phyloP scores from a whole-genome alignment of 2,329 filamentous ascomycete species.

The Amylocarpus encephaloides region DNA sequence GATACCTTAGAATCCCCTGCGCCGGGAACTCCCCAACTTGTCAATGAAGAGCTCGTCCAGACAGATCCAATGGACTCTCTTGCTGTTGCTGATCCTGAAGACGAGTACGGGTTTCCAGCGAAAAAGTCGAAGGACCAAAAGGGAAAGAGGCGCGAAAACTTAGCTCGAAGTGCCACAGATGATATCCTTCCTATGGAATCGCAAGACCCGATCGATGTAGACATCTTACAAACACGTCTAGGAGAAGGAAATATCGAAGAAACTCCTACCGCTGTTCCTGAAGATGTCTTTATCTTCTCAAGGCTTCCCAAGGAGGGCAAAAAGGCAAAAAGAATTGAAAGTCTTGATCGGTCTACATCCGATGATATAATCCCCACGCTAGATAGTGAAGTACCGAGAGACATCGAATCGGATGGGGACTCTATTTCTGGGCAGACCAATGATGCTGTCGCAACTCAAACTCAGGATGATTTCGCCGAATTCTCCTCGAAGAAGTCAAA shows the following conservation, averaged over 20 bases:
- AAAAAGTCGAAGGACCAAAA: conserved; percentile 36
- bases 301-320: conserved; percentile 6
- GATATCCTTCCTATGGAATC: conserved; percentile 5
- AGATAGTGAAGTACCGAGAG: background rate
- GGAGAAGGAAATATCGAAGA: background rate
- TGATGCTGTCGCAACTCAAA: background rate
- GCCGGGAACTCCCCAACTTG: background rate
- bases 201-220: background rate
- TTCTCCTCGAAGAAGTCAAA: background rate
- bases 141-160: conserved; percentile 19
- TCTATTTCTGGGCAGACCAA: background rate
- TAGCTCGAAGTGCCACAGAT: conserved; percentile 9
- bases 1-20: conserved; percentile 1
- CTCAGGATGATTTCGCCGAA: background rate
- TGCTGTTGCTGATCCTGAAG: background rate
- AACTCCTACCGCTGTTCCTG: background rate
- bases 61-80: background rate
- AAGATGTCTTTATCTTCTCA: conserved; percentile 1
- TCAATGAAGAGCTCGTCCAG: background rate
- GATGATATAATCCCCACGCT: background rate
- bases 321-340: conserved; percentile 7
- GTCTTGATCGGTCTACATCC: background rate
- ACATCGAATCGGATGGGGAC: background rate
- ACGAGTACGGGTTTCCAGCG: conserved; percentile 13
- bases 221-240: background rate